Percentiles rank a stretch among this genome's conserved stretches.
Evolutionary conservation across 192 early-diverging fungal species (phyloP).

Genomic region (Backusella australiensis): DNA sequence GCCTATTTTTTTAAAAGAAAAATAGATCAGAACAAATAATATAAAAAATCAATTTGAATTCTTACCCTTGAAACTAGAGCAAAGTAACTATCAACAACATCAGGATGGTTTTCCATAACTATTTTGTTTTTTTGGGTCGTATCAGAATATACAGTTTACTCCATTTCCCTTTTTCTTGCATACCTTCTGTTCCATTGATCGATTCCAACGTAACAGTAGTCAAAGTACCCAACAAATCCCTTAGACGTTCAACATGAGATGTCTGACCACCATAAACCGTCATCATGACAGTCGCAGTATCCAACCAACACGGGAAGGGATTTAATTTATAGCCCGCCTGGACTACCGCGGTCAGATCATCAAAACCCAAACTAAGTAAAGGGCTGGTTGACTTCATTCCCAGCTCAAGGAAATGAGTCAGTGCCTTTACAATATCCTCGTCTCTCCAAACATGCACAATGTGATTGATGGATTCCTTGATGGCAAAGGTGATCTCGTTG

Average conservation of each 20-base stretch:
- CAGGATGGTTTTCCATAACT: slow-evolving; percentile 57
- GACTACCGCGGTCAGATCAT: slow-evolving; percentile 31
- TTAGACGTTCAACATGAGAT: slow-evolving; percentile 25
- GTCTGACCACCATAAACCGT: slow-evolving; percentile 49
- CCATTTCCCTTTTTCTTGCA: not conserved
- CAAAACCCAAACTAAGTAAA: slow-evolving; percentile 44
- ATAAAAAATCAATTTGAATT: not conserved
- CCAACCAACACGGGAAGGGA: slow-evolving; percentile 46
- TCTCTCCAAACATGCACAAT: slow-evolving; percentile 45
- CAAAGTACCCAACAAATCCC: slow-evolving; percentile 31
- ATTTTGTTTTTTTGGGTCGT: not conserved
- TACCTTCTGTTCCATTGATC: slow-evolving; percentile 41
- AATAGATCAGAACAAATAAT: not conserved
- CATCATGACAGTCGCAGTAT: slow-evolving; percentile 43
- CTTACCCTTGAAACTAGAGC: slow-evolving; percentile 47
- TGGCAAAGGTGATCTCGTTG: slow-evolving; percentile 35
- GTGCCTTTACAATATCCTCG: slow-evolving; percentile 39
- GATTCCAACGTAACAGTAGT: slow-evolving; percentile 40
- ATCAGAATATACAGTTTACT: not conserved
- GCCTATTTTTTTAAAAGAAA: slow-evolving; percentile 28
- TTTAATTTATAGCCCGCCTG: slow-evolving; percentile 38
- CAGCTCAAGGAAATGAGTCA: slow-evolving; percentile 46
- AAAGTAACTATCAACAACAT: slow-evolving; percentile 50
- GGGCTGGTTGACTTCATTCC: slow-evolving; percentile 45
- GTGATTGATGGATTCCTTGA: slow-evolving; percentile 41